These are phyloP conservation scores for Rhodotorula kratochvilovae DNA, from an alignment of 768 basidiomycete genomes.

Conservation along the genomic window DNA sequence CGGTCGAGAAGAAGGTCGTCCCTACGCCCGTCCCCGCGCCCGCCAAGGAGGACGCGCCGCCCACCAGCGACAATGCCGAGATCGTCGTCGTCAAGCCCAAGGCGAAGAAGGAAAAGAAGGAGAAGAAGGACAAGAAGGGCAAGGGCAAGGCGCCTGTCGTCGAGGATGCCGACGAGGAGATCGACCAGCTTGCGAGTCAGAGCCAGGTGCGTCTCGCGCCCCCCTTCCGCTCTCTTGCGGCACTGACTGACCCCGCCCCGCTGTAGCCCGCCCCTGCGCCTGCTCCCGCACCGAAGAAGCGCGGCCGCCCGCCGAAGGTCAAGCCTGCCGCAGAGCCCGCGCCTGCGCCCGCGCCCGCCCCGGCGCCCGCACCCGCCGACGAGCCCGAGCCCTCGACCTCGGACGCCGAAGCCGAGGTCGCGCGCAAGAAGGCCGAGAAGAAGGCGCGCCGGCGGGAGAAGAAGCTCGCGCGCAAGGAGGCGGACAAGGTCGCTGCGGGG, in stretches of 20 bases:
- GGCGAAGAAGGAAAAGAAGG: not conserved
- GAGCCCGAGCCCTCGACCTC: not conserved
- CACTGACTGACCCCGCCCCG: no score
- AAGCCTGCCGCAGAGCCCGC: not conserved
- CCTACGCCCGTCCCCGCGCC: not conserved
- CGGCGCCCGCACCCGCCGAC: no score
- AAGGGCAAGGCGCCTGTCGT: conserved; percentile 5
- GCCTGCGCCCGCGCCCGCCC: no score
- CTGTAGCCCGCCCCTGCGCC: no score
- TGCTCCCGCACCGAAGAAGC: not conserved
- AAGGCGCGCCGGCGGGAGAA: not conserved
- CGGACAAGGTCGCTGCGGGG: not conserved
- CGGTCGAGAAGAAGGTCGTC: not conserved
- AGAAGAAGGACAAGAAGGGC: not conserved
- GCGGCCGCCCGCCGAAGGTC: not conserved
- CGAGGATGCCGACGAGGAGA: not conserved
- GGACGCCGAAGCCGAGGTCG: not conserved
- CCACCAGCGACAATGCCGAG: not conserved
- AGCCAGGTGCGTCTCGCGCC: not conserved
- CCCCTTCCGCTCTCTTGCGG: not conserved
- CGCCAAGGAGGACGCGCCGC: not conserved
- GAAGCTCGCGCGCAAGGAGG: not conserved
- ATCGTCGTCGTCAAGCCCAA: not conserved
- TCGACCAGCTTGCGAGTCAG: conserved; percentile 1
- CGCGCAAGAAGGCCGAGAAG: not conserved